Conservation (phyloP, 305 asterid species). For the Fraxinus sp. region DNA sequence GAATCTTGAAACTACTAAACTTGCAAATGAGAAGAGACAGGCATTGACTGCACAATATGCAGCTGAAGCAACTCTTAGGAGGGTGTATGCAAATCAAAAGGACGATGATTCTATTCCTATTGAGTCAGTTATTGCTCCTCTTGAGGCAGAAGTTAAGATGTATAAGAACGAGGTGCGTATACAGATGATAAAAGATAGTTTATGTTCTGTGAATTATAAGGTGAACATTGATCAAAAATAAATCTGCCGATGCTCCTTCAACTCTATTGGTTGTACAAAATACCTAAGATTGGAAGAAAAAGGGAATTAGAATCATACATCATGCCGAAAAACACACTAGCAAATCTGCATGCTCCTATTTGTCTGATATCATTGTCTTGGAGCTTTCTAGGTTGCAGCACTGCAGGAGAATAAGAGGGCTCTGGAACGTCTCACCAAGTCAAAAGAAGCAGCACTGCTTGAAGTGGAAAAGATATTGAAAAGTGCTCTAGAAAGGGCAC, state of each 20-base stretch:
- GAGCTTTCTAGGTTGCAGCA: conserved; percentile 55
- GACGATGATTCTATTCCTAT: conserved; percentile 67
- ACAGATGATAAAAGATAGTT: background rate
- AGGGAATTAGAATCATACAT: background rate
- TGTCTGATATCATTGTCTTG: conserved; percentile 2
- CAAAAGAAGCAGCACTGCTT: conserved; percentile 82
- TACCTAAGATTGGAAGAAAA: background rate
- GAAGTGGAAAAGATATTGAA: conserved; percentile 72
- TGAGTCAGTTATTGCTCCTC: conserved; percentile 76
- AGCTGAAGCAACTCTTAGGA: conserved; percentile 84
- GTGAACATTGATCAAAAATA: background rate
- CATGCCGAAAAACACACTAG: background rate
- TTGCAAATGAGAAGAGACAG: conserved; percentile 62
- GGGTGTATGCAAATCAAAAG: conserved; percentile 77
- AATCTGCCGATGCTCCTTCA: background rate
- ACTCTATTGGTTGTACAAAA: background rate
- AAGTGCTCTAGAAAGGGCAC: conserved; percentile 78
- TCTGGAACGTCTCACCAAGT: conserved; percentile 68
- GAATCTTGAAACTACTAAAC: conserved; percentile 73
- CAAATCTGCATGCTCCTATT: background rate
- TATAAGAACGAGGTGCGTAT: conserved; percentile 58
- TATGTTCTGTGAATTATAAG: background rate
- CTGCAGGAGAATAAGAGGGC: conserved; percentile 77
- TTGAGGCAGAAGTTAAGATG: conserved; percentile 88
- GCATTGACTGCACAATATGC: conserved; percentile 90